Base-by-base conservation (phyloP, 2,329 filamentous ascomycete genomes). In the Epichloe hybrida region DNA sequence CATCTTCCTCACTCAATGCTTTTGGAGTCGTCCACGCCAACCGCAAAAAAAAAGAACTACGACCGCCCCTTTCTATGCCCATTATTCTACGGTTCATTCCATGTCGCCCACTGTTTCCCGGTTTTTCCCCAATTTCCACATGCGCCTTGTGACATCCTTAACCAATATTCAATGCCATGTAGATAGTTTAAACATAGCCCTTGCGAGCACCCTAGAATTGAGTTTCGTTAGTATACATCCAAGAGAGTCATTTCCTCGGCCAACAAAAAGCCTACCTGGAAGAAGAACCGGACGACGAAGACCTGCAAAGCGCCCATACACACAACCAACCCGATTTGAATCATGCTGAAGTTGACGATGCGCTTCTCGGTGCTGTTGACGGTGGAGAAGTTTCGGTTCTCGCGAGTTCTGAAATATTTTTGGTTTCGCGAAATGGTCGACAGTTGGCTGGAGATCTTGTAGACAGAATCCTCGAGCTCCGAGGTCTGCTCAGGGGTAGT, bases 301-400 rank as follows among this genome's bases (percentile, higher is more conserved):
- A 98, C 93, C 73, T 98, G 94, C 65, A 98, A 71, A 45, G 81
- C 90, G 43, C 91, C 93, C 94, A 98, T 98, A 53, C 83, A 86
- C 56, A 96, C 75, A 73, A 98, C 94, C 73, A 98, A 82, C 55
- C 80, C 77, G 57, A 87, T 86, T 74, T 98, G 93, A 60, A 97
- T 85, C 64, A 98, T 75, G 66, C 88, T 95, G 69, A 98, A 95
- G 72, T 96, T 97, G 73, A 96, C 89, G 62, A 98, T 98, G 56
- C 93, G 79, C 66, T 81, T 81, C 75, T 98, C 93, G 40, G 93
- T 98, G 72, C 90, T 96, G 67, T 88, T 80, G 61, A 98, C 93
- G 9, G 93, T 98, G 72, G 88, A 94, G 72, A 98, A 97, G 72
- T 98, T 98, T 55, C 93, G 81, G 77, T 98, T 98, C 76, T 98